Evolutionary conservation across 164 flowering plant genomes (phyloP), one percentile per base, ranked within the genome.

Genomic region (Berberis vulgaris): DNA sequence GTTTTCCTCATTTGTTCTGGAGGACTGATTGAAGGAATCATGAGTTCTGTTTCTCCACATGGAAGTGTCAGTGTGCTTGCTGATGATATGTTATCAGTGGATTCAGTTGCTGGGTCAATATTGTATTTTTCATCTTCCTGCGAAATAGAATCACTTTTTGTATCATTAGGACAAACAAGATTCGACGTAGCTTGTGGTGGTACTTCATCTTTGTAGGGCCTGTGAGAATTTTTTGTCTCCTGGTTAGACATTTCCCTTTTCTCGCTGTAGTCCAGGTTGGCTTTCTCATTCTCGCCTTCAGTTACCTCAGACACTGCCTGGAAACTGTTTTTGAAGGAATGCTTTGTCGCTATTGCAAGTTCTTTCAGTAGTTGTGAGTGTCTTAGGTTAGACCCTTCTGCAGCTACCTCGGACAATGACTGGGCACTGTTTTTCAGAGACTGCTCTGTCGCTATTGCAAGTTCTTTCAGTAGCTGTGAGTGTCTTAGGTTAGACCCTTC

Each of bases 21-120:
- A 66, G 65, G 26, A 49, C 7, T 58, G n/a, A 26, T 40, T 2
- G 45, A 57, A 6, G 61, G 69, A 39, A 59, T 42, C 50, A 77
- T 73, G n/a, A 50, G 69, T 40, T 54, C 59, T 43, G 68, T 80
- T 63, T 78, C 74, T 61, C 63, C 71, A 47, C 50, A 13, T n/a
- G 38, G 57, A 60, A 39, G 62, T 10, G 45, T 43, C 10, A 64
- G 69, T 13, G 61, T 62, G 6, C 69, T 74, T 61, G 12, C 61
- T 7, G 83, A 66, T 67, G 78, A 68, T 54, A 60, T 61, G 63
- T 43, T 10, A 26, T 73, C 78, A 9, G 55, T 3, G 6, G 64
- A n/a, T 44, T 55, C 61, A 7, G 45, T 58, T 26, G 26, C 26
- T 42, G 63, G 60, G 41, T 57, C 41, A 9, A 5, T 55, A 52